These are phyloP conservation scores for Mycena amicta DNA, from an alignment of 768 basidiomycete species.

Conservation along the genomic window DNA sequence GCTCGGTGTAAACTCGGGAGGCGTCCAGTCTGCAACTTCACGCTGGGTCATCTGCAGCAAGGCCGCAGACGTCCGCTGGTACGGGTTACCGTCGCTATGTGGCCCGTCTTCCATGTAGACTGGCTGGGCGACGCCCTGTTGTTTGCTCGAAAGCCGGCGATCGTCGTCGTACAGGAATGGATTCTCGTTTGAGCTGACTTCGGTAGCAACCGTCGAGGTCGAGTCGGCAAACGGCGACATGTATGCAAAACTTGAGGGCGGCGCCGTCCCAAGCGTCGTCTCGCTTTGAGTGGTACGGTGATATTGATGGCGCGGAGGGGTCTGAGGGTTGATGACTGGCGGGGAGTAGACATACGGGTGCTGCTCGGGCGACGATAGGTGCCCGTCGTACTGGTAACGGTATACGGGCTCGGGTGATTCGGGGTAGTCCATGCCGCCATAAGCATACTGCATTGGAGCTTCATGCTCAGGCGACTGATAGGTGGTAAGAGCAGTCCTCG, in stretches of 20 bases:
- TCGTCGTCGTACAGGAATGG: constrained; percentile 19
- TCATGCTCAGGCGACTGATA: background rate
- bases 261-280: constrained; percentile 15
- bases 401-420: constrained; percentile 18
- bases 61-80: constrained; percentile 11
- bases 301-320: constrained; percentile 7
- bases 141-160: background rate
- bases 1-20: constrained; percentile 20
- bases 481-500: too few relatives aligned
- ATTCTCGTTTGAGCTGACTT: constrained; percentile 3
- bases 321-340: background rate
- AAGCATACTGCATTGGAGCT: constrained; percentile 2
- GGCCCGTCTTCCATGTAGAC: constrained; percentile 17
- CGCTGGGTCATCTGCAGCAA: constrained; percentile 25
- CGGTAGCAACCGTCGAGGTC: constrained; percentile 11
- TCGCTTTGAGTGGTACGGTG: constrained; percentile 14
- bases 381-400: constrained; percentile 17
- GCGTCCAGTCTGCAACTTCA: constrained; percentile 11
- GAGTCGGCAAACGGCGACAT: background rate
- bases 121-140: constrained; percentile 3
- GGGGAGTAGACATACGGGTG: background rate
- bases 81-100: constrained; percentile 2
- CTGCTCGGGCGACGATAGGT: constrained; percentile 11
- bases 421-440: constrained; percentile 13
- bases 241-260: constrained; percentile 6